These are phyloP conservation scores for Apophysomyces sp. DNA, from an alignment of 371 early-diverging fungal genomes.

Conservation along the genomic window DNA sequence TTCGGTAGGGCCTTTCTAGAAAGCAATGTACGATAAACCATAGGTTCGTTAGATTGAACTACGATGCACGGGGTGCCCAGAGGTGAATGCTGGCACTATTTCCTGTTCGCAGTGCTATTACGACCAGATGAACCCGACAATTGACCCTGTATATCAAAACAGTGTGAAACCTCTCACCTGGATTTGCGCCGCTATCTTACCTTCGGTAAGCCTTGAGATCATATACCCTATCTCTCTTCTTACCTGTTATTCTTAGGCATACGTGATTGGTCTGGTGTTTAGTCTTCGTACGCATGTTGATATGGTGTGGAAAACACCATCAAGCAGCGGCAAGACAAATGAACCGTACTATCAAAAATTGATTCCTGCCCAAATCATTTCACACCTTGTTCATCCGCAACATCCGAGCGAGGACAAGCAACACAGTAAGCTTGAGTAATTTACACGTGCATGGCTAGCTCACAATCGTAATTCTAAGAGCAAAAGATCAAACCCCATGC, in stretches of 20 bases:
- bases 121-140: constrained; percentile 66
- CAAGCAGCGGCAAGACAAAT: constrained; percentile 19
- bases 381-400: constrained; percentile 42
- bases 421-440: not conserved
- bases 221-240: not conserved
- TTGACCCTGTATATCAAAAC: constrained; percentile 82
- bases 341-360: constrained; percentile 31
- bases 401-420: constrained; percentile 8
- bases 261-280: constrained; percentile 91
- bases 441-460: not conserved
- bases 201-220: constrained; percentile 50
- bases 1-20: constrained; percentile 36
- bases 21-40: not conserved
- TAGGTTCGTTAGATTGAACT: constrained; percentile 53
- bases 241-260: constrained; percentile 54
- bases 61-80: constrained; percentile 56
- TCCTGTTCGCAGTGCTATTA: constrained; percentile 66
- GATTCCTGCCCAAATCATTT: constrained; percentile 42
- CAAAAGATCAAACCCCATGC: not conserved
- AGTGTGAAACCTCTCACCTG: constrained; percentile 86
- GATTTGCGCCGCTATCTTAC: constrained; percentile 83
- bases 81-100: constrained; percentile 24
- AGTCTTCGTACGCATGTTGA: constrained; percentile 90
- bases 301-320: constrained; percentile 76
- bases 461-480: not conserved